Conservation (phyloP, 352 stramenopile species). For the Phytophthora idaei region DNA sequence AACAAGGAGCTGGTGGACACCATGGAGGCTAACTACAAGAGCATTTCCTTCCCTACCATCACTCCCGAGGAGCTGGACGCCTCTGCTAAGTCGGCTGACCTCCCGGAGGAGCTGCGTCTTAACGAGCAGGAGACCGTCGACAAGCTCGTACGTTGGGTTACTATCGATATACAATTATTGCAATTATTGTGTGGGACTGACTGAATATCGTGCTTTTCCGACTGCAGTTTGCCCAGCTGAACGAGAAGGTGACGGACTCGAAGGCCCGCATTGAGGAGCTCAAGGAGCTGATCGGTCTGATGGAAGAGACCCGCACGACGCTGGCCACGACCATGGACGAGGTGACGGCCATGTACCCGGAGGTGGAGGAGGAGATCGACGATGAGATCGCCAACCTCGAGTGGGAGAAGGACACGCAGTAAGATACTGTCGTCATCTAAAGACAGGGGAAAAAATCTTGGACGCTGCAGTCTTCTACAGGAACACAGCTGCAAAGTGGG, state of each 20-base stretch:
- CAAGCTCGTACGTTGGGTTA: conserved; percentile 51
- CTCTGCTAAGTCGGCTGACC: conserved; percentile 45
- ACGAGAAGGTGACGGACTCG: conserved; percentile 86
- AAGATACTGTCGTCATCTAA: conserved; percentile 29
- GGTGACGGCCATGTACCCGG: conserved; percentile 85
- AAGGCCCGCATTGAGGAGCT: conserved; percentile 88
- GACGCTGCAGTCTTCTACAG: conserved; percentile 8
- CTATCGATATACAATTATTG: background rate
- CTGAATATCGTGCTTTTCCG: conserved; percentile 9
- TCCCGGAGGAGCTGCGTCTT: conserved; percentile 62
- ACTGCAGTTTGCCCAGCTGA: conserved; percentile 66
- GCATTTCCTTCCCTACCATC: conserved; percentile 83
- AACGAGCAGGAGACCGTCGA: conserved; percentile 84
- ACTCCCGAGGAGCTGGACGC: conserved; percentile 73
- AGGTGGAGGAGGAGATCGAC: conserved; percentile 86
- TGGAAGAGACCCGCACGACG: conserved; percentile 87
- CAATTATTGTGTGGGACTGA: background rate
- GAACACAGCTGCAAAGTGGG: conserved; percentile 22
- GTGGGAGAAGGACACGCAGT: conserved; percentile 91
- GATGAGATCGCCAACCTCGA: conserved; percentile 90
- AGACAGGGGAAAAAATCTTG: conserved; percentile 10
- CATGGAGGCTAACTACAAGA: conserved; percentile 89
- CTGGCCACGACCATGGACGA: conserved; percentile 87
- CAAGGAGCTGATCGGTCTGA: conserved; percentile 79
- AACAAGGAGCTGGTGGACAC: conserved; percentile 89